Base-by-base conservation (phyloP, 768 basidiomycete genomes). In the Cantharellus anzutake region DNA sequence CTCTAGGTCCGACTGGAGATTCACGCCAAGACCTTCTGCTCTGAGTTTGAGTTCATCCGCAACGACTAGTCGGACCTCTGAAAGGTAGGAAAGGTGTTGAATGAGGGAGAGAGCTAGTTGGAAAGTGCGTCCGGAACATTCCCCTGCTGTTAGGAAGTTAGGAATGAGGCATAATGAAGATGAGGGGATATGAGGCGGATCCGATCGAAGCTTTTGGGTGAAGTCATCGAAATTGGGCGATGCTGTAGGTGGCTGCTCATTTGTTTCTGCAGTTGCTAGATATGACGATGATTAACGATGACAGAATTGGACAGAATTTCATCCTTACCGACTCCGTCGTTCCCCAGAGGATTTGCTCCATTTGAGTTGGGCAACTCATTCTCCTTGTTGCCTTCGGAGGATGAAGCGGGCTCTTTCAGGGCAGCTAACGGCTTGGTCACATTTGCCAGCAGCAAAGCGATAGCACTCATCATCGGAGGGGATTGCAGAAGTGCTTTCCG, bases 51-150 rank as follows among this genome's bases (percentile, higher is more conserved):
- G 76, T 70, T 99, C 96, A 63, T 84, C 80, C 2, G 93, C 84
- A 64, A 99, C 83, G 50, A 86, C 80, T 58, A 93, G 89, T 50
- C 89, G 82, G 4, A 86, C 87, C 60, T 89, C 88, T 3, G 89
- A 84, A 61, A 97, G 80, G 69, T 80, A 79, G 0, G 92, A 93
- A 29, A 98, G 74, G 66, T 99, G 83, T 70, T 94, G 90, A 60
- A 99, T 98, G 41, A 97, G 78, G 16, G 83, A 77, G 50, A 98
- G 75, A 44, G 89, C 92, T 68, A 92, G 83, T 65, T 91, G 85
- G 79, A 99, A 99, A n/a, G 93, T 96, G 40, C 86, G 78, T 50
- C 85, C 87, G 34, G 92, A 91, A 67, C 94, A 98, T 73, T 99
- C 96, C 51, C 96, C 96, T 20, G 85, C 78, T n/a, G 96, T 97